A percentile compares a stretch with the other conserved stretches of the same genome.
Evolutionary conservation across 1,284 basidiomycete genomes (phyloP).

Genomic region (Ceratobasidium sp.): DNA sequence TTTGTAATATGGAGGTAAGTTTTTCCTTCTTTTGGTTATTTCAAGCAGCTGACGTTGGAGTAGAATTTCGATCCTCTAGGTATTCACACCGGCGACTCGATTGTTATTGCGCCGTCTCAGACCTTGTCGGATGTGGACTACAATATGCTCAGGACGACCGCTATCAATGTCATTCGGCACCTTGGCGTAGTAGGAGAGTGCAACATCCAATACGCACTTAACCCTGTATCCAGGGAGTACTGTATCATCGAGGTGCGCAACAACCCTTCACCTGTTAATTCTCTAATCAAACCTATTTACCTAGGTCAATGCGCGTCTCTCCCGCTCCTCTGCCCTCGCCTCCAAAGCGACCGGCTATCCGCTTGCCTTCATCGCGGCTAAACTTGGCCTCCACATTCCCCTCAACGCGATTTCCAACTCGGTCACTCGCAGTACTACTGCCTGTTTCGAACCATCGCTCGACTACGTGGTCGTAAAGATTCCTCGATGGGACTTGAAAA

Average conservation of each 20-base stretch:
- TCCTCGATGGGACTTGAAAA: conserved; percentile 98
- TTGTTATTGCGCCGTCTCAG: conserved; percentile 97
- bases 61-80: conserved; percentile 99
- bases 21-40: conserved; percentile 6
- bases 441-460: conserved; percentile 97
- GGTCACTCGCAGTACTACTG: conserved; percentile 94
- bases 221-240: conserved; percentile 93
- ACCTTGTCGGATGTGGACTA: conserved; percentile 97
- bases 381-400: conserved; percentile 95
- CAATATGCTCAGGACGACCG: conserved; percentile 98
- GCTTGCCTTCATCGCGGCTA: conserved; percentile 97
- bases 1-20: conserved; percentile 99
- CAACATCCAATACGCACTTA: conserved; percentile 98
- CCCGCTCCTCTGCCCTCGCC: conserved; percentile 95
- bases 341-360: conserved; percentile 99
- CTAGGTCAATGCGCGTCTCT: conserved; percentile 97
- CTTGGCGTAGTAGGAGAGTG: conserved; percentile 98
- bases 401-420: conserved; percentile 98
- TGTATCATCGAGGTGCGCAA: conserved; percentile 89
- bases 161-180: conserved; percentile 97
- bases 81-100: conserved; percentile 99
- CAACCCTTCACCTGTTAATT: not conserved
- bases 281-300: not conserved
- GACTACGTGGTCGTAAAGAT: conserved; percentile 99
- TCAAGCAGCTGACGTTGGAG: not conserved